Evolutionary conservation across 2,329 filamentous ascomycete species (phyloP).

Genomic region (Colletotrichum tropicale): DNA sequence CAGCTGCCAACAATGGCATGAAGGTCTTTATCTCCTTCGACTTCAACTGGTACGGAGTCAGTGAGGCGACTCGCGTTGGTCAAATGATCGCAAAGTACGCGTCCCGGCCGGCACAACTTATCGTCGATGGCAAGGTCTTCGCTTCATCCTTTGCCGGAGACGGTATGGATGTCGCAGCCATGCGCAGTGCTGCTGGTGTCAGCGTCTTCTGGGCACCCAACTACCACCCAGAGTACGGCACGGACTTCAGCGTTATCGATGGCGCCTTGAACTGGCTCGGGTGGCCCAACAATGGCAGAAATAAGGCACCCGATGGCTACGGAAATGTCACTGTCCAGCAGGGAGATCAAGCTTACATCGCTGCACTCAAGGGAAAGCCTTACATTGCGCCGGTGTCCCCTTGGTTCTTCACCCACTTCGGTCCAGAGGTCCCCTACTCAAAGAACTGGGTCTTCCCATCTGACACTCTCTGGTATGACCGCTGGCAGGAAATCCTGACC

Average conservation of each 20-base stretch:
- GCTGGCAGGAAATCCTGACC: slow-evolving; percentile 54
- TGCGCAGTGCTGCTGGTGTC: slow-evolving; percentile 45
- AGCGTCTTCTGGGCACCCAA: slow-evolving; percentile 55
- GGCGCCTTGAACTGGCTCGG: slow-evolving; percentile 51
- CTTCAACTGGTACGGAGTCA: slow-evolving; percentile 51
- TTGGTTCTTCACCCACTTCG: slow-evolving; percentile 56
- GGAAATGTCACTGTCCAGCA: slow-evolving; percentile 43
- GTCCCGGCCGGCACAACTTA: slow-evolving; percentile 47
- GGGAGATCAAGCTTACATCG: slow-evolving; percentile 37
- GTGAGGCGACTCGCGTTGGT: slow-evolving; percentile 43
- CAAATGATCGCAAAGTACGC: slow-evolving; percentile 51
- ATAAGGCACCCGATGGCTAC: slow-evolving; percentile 50
- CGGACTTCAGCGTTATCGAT: slow-evolving; percentile 42
- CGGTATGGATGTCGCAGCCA: slow-evolving; percentile 44
- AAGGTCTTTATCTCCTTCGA: slow-evolving; percentile 64
- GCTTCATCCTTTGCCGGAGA: slow-evolving; percentile 59
- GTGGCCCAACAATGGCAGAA: slow-evolving; percentile 50
- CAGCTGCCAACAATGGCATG: slow-evolving; percentile 50
- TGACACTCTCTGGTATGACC: slow-evolving; percentile 62
- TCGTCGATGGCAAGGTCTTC: slow-evolving; percentile 52
- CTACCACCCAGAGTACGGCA: slow-evolving; percentile 45
- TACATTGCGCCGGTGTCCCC: slow-evolving; percentile 50
- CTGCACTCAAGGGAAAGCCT: slow-evolving; percentile 41
- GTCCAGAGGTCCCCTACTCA: slow-evolving; percentile 44
- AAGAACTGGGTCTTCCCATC: slow-evolving; percentile 65